phyloP scores from a whole-genome alignment of 176 grass and related monocot species.

The Oryza officinalis region DNA sequence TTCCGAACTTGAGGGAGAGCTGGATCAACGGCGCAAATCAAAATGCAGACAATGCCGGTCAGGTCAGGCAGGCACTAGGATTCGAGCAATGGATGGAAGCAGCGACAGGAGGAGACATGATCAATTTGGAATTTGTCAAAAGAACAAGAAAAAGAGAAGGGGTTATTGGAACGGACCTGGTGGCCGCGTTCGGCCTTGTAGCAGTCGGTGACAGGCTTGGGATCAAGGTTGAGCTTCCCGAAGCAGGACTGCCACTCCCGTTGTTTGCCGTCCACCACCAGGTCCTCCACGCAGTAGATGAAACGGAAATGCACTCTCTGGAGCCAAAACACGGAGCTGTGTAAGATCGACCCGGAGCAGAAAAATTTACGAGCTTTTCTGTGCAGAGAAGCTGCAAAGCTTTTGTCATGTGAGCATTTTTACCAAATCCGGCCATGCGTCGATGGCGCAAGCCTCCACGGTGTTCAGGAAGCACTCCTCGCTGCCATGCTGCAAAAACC shows the following conservation, averaged over 20 bases:
- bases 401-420: neutral
- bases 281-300: constrained; percentile 77
- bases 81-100: neutral
- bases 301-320: constrained; percentile 83
- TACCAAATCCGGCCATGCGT: constrained; percentile 89
- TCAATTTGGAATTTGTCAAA: neutral
- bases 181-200: constrained; percentile 55
- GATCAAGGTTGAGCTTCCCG: constrained; percentile 52
- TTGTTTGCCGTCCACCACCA: constrained; percentile 54
- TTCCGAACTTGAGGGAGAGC: constrained; percentile 80
- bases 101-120: neutral
- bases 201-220: constrained; percentile 64
- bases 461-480: constrained; percentile 92
- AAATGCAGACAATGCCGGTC: neutral
- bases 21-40: constrained; percentile 31
- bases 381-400: neutral
- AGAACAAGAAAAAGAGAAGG: too few relatives aligned
- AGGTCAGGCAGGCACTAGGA: neutral
- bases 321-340: neutral
- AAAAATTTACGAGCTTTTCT: neutral
- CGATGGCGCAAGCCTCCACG: constrained; percentile 83
- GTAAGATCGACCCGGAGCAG: neutral
- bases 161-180: constrained; percentile 34
- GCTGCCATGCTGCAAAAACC: constrained; percentile 65
- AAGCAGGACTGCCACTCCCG: constrained; percentile 77